These are phyloP conservation scores for Talaromyces stipitatus DNA, from an alignment of 495 filamentous ascomycete species.

Conservation along the genomic window DNA sequence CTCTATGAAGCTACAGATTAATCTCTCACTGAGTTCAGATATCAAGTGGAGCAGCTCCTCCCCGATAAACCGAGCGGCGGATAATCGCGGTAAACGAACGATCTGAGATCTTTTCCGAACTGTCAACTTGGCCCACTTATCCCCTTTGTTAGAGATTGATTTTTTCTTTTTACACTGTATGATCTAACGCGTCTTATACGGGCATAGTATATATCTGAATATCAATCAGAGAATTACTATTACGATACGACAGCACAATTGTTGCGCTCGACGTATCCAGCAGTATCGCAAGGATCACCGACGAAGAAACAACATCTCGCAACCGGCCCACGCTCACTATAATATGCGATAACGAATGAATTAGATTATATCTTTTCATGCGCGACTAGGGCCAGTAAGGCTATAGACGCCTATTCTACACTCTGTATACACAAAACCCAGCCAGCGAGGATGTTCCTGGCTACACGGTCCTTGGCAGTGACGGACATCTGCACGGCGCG, in stretches of 20 bases:
- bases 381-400: neutral
- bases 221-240: neutral
- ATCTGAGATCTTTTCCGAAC: neutral
- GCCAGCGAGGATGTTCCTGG: constrained; percentile 5
- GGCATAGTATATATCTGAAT: neutral
- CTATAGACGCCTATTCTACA: neutral
- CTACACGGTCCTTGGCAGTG: constrained; percentile 4
- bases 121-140: constrained; percentile 1
- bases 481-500: neutral
- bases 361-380: neutral
- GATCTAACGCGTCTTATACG: neutral
- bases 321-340: neutral
- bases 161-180: neutral
- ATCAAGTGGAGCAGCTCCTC: neutral
- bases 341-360: neutral
- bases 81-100: neutral
- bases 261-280: neutral
- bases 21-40: too few relatives aligned
- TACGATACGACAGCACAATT: neutral
- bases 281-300: neutral
- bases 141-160: neutral
- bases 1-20: too few relatives aligned
- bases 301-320: neutral
- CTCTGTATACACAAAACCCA: neutral
- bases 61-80: neutral